These are phyloP conservation scores for Linum usitatissimum DNA, from an alignment of 345 rosid genomes.

Conservation along the genomic window DNA sequence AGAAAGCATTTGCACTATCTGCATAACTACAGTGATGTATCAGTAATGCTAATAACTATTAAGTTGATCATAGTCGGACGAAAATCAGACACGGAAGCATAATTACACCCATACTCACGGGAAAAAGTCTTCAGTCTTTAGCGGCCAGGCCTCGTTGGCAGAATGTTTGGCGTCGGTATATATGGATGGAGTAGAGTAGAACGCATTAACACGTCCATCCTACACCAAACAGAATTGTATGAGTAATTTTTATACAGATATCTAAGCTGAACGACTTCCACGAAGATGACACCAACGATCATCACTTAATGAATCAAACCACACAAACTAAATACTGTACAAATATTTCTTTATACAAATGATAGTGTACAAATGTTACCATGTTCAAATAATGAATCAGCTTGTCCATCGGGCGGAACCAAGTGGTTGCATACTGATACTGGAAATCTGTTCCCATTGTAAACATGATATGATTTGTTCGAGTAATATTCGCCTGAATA, in stretches of 20 bases:
- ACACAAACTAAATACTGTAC: too few species aligned
- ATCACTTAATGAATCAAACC: constrained; percentile 2
- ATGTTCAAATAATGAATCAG: constrained; percentile 84
- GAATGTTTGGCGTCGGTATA: constrained; percentile 47
- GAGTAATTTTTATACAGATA: not conserved
- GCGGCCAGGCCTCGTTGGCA: constrained; percentile 34
- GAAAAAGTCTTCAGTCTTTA: constrained; percentile 42
- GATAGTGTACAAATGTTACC: constrained; percentile 27
- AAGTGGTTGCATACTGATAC: constrained; percentile 84
- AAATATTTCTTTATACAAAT: not conserved
- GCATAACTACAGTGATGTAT: constrained; percentile 31
- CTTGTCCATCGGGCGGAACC: constrained; percentile 97
- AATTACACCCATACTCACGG: constrained; percentile 28
- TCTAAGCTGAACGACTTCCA: not conserved
- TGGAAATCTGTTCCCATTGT: constrained; percentile 91
- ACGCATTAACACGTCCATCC: constrained; percentile 55
- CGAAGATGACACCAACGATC: not conserved
- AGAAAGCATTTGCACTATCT: constrained; percentile 37
- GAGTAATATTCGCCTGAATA: constrained; percentile 71
- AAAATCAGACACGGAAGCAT: not conserved
- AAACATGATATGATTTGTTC: constrained; percentile 94
- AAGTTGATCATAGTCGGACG: constrained; percentile 3
- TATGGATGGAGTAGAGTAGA: constrained; percentile 44
- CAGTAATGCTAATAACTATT: not conserved
- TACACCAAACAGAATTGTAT: constrained; percentile 2